Evolutionary conservation across 192 early-diverging fungal genomes (phyloP).

Genomic region (Podila clonocystis): DNA sequence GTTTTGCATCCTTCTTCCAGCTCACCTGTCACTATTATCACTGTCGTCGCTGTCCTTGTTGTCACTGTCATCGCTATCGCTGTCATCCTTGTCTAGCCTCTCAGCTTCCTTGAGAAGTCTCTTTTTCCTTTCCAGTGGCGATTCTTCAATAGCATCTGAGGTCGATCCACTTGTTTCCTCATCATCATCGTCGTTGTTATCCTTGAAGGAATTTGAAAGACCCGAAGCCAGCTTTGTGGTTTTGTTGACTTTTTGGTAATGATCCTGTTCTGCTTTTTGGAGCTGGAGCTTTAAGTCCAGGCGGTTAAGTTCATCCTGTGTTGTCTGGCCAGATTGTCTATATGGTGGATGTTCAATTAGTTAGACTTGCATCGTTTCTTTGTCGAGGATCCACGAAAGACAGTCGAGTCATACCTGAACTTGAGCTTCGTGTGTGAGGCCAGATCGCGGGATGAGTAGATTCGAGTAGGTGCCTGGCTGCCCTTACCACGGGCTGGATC

Average conservation of each 20-base stretch:
- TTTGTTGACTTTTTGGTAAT: constrained; percentile 62
- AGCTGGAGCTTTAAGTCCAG: constrained; percentile 75
- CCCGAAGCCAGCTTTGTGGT: constrained; percentile 24
- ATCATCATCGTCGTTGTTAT: constrained; percentile 32
- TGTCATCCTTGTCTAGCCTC: constrained; percentile 66
- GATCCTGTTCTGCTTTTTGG: constrained; percentile 70
- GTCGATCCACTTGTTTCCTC: constrained; percentile 13
- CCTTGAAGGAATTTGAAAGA: constrained; percentile 47
- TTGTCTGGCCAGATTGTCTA: constrained; percentile 75
- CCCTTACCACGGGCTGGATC: constrained; percentile 79
- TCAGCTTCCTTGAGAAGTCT: constrained; percentile 59
- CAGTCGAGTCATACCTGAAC: constrained; percentile 58
- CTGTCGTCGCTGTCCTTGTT: constrained; percentile 60
- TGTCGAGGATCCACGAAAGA: background rate
- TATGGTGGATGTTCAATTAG: background rate
- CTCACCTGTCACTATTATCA: constrained; percentile 48
- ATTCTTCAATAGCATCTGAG: constrained; percentile 2
- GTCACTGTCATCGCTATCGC: constrained; percentile 61
- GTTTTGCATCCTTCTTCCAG: background rate
- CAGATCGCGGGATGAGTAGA: constrained; percentile 75
- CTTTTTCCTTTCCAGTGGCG: constrained; percentile 41
- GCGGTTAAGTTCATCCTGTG: constrained; percentile 63
- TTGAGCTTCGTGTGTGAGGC: constrained; percentile 83
- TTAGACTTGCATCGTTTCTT: too few relatives aligned
- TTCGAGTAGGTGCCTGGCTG: constrained; percentile 67